Evolutionary conservation across 768 basidiomycete genomes (phyloP).

Genomic region (Pholiota conissans): DNA sequence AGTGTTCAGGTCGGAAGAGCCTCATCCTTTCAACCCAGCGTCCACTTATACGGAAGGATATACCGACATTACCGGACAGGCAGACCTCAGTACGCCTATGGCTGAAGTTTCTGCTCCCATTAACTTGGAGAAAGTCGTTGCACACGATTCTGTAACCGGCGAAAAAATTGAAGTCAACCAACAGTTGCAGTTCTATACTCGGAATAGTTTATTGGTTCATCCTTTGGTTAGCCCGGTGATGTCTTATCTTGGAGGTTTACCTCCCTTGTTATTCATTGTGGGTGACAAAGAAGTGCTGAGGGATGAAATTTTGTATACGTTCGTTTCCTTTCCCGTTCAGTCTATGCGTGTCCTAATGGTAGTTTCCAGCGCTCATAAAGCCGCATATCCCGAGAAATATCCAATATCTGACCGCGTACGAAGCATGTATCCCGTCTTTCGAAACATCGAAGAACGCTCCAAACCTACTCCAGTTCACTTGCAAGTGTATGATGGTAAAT

Average conservation of each 20-base stretch:
- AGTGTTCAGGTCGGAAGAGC: conserved; percentile 39
- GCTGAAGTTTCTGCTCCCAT: conserved; percentile 26
- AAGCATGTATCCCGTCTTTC: conserved; percentile 55
- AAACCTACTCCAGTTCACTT: conserved; percentile 81
- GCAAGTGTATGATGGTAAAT: conserved; percentile 86
- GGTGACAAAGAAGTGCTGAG: conserved; percentile 90
- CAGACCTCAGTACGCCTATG: conserved; percentile 1
- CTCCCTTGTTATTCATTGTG: conserved; percentile 81
- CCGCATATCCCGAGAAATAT: conserved; percentile 78
- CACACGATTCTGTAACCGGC: conserved; percentile 43
- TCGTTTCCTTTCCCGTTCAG: conserved; percentile 25
- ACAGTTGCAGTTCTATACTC: conserved; percentile 87
- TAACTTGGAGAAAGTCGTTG: conserved; percentile 41
- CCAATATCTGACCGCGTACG: conserved; percentile 44
- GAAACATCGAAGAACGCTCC: conserved; percentile 51
- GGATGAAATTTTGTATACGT: conserved; percentile 91
- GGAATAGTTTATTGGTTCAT: conserved; percentile 74
- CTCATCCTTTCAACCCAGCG: conserved; percentile 16
- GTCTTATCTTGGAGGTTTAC: conserved; percentile 86
- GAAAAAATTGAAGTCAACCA: conserved; percentile 54
- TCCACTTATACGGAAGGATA: conserved; percentile 20
- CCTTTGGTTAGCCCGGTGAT: conserved; percentile 83
- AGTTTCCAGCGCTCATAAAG: conserved; percentile 76
- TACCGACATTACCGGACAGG: background rate
- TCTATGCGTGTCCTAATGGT: conserved; percentile 1